Evolutionary conservation across 1,284 basidiomycete genomes (phyloP), one percentile per base, ranked within the genome.

Genomic region (Cutaneotrichosporon spelunceum): DNA sequence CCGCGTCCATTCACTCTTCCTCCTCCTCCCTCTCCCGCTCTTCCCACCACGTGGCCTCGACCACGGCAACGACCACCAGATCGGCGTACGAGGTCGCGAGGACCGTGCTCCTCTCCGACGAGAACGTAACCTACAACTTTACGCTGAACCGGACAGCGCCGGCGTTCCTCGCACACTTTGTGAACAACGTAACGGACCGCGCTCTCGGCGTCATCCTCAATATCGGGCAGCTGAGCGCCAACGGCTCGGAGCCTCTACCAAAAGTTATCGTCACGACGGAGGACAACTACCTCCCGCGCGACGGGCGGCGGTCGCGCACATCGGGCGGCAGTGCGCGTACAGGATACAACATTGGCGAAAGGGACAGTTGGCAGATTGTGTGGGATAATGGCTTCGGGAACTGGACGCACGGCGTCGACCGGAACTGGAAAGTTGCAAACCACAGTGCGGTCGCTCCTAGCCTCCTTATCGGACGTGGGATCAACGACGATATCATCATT

Each of bases 331-430:
- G 29, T 9, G 33, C 33, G 23, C 7, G n/a, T 6, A n/a, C 47
- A 5, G 56, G 56, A 21, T 57, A 48, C 21, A 57, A 57, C 23
- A 49, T 39, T 19, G 47, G 48, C 24, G 24, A 65, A 16, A 79
- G 83, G 59, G 82, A 82, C 4, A 83, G 79, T 53, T 86, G 89
- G 76, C 81, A 87, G 23, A 56, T 70, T 0, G 58, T 85, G 19
- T 72, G 69, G 68, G 68, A 78, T 19, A 72, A 82, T 60, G 89
- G 89, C 0, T 78, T 81, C 48, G 88, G 85, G 0, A 82, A 77
- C 59, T 87, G 85, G 83, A 84, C 81, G 0, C 83, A 66, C 16
- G 64, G 59, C 10, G 45, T 56, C 36, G 42, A 56, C 45, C n/a
- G n/a, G 3, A 47, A 56, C n/a, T 36, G 49, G 27, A n/a, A 26